phyloP scores from a whole-genome alignment of 2,329 filamentous ascomycete species.

The Sphaerulina musiva region DNA sequence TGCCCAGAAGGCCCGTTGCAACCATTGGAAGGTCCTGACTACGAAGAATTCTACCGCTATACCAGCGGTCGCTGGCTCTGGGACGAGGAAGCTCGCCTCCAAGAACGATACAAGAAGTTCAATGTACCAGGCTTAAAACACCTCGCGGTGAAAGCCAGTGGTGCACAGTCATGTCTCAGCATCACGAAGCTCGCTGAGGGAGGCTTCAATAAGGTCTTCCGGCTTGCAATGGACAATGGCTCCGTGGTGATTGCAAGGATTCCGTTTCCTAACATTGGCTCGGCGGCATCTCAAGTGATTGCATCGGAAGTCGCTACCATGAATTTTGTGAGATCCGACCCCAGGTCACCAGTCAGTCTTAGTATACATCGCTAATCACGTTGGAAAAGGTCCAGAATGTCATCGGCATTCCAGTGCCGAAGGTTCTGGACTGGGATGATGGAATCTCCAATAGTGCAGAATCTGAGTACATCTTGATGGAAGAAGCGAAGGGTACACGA shows the following conservation, averaged over 20 bases:
- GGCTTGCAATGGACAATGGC: constrained; percentile 25
- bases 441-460: constrained; percentile 20
- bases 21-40: no score
- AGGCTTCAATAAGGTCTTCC: constrained; percentile 27
- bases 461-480: constrained; percentile 30
- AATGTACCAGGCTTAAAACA: constrained; percentile 33
- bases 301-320: constrained; percentile 12
- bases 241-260: constrained; percentile 12
- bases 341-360: no score
- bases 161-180: constrained; percentile 31
- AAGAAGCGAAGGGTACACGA: constrained; percentile 29
- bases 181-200: constrained; percentile 32
- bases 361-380: no score
- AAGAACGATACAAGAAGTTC: constrained; percentile 32
- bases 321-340: background rate
- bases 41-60: constrained; percentile 16
- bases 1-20: no score
- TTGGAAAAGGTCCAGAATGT: no score
- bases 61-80: constrained; percentile 35
- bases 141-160: constrained; percentile 30
- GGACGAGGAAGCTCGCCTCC: constrained; percentile 33
- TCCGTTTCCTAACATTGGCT: constrained; percentile 28
- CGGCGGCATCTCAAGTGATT: background rate
- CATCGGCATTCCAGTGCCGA: constrained; percentile 20
- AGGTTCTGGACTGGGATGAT: constrained; percentile 24